phyloP scores from a whole-genome alignment of 108 stramenopile genomes.

The Skeletonema menzelii region DNA sequence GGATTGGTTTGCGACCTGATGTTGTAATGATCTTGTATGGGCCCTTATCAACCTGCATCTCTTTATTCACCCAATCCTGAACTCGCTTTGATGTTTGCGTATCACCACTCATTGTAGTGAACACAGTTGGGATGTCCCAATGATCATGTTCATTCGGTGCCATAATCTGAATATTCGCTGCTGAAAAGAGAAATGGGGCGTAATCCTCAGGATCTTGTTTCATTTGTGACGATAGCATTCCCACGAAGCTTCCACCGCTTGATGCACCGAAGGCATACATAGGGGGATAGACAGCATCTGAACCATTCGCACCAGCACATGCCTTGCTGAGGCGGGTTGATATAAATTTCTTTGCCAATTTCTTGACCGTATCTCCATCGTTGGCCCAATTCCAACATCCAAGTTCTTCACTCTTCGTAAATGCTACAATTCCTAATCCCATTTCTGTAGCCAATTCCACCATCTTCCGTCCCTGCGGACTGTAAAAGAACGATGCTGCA shows the following conservation, averaged over 20 bases:
- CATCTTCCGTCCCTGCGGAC: constrained; percentile 43
- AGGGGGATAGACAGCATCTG: constrained; percentile 10
- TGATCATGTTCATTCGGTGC: constrained; percentile 7
- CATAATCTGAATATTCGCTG: constrained; percentile 45
- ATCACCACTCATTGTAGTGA: constrained; percentile 42
- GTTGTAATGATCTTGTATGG: constrained; percentile 6
- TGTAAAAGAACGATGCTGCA: constrained; percentile 44
- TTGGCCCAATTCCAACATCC: constrained; percentile 27
- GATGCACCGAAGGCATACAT: constrained; percentile 38
- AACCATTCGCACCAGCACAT: constrained; percentile 12
- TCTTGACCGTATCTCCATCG: constrained; percentile 19
- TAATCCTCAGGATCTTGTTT: constrained; percentile 9
- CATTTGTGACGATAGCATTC: constrained; percentile 22
- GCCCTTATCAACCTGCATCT: not conserved
- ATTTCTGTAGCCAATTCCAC: constrained; percentile 9
- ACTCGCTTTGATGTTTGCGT: constrained; percentile 11
- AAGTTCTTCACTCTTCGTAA: constrained; percentile 34
- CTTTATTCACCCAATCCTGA: not conserved
- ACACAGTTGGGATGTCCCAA: constrained; percentile 39
- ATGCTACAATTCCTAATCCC: constrained; percentile 26
- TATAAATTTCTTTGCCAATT: constrained; percentile 31
- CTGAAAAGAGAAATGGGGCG: constrained; percentile 34
- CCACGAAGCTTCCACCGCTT: constrained; percentile 35
- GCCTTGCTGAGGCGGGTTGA: constrained; percentile 3
- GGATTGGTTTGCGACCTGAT: constrained; percentile 16